Conservation (phyloP, 2,329 filamentous ascomycete genomes). For the Penicillium psychrosexuale region DNA sequence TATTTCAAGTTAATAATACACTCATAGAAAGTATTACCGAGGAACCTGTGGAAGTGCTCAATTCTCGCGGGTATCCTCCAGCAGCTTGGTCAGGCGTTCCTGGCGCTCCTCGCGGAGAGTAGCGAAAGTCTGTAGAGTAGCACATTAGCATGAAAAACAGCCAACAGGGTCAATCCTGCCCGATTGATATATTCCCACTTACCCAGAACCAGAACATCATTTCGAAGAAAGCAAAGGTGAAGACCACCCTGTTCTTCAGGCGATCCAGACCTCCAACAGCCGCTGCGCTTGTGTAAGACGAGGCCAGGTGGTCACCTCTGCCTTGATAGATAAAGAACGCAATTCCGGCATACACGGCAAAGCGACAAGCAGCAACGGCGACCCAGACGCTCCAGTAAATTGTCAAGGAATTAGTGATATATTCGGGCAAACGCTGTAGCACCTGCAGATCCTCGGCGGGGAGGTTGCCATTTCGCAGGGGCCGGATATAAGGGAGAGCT, state of each 20-base stretch:
- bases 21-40: not conserved
- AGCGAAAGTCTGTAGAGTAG: slow-evolving; percentile 28
- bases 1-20: slow-evolving; percentile 2
- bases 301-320: slow-evolving; percentile 18
- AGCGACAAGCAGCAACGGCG: slow-evolving; percentile 34
- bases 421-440: slow-evolving; percentile 21
- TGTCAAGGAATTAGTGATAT: slow-evolving; percentile 26
- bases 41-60: not conserved
- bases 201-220: slow-evolving; percentile 85
- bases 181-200: slow-evolving; percentile 22
- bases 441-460: slow-evolving; percentile 23
- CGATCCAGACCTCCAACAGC: slow-evolving; percentile 54
- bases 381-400: slow-evolving; percentile 42
- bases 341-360: slow-evolving; percentile 37
- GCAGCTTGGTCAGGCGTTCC: slow-evolving; percentile 24
- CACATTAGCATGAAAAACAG: slow-evolving; percentile 9
- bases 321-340: slow-evolving; percentile 40
- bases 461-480: slow-evolving; percentile 23
- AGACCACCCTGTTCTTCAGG: slow-evolving; percentile 79
- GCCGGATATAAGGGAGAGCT: slow-evolving; percentile 46
- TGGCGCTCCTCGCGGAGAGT: slow-evolving; percentile 40
- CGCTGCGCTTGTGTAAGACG: slow-evolving; percentile 21
- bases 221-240: slow-evolving; percentile 82
- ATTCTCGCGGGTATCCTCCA: slow-evolving; percentile 20
- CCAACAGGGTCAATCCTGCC: not conserved